Conservation (phyloP, 352 stramenopile genomes). For the Phytophthora quininea region DNA sequence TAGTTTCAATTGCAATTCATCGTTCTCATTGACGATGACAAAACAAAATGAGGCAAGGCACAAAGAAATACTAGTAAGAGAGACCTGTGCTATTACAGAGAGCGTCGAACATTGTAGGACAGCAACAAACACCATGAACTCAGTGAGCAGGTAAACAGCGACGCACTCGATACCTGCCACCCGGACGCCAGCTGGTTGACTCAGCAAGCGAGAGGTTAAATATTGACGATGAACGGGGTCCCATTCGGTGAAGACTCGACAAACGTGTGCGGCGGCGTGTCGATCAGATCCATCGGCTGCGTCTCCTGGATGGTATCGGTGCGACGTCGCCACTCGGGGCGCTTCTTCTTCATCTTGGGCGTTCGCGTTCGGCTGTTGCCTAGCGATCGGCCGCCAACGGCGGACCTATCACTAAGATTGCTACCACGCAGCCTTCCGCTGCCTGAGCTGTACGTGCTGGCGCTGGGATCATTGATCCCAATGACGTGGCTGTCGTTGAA, state of each 20-base stretch:
- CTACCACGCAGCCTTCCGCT: constrained; percentile 31
- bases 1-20: no score
- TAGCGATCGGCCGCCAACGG: constrained; percentile 20
- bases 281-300: constrained; percentile 37
- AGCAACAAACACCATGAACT: constrained; percentile 25
- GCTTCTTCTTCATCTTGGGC: constrained; percentile 42
- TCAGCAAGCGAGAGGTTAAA: constrained; percentile 42
- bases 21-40: no score
- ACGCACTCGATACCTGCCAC: constrained; percentile 25
- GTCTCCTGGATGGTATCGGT: constrained; percentile 49
- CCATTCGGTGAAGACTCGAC: constrained; percentile 59
- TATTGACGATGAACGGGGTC: constrained; percentile 62
- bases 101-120: constrained; percentile 29
- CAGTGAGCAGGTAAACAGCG: constrained; percentile 21
- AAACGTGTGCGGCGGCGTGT: constrained; percentile 36
- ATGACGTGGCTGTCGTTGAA: constrained; percentile 15
- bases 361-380: constrained; percentile 23
- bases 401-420: constrained; percentile 11
- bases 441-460: constrained; percentile 22
- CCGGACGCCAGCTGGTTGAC: constrained; percentile 4
- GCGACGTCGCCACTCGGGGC: constrained; percentile 42
- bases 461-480: constrained; percentile 16
- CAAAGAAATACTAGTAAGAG: no score
- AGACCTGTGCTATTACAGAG: constrained; percentile 5
- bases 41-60: no score